Percentiles rank a stretch among this genome's conserved stretches.
These are phyloP conservation scores for Aspergillus thermomutatus DNA, from an alignment of 2,329 filamentous ascomycete species.

Conservation along the genomic window DNA sequence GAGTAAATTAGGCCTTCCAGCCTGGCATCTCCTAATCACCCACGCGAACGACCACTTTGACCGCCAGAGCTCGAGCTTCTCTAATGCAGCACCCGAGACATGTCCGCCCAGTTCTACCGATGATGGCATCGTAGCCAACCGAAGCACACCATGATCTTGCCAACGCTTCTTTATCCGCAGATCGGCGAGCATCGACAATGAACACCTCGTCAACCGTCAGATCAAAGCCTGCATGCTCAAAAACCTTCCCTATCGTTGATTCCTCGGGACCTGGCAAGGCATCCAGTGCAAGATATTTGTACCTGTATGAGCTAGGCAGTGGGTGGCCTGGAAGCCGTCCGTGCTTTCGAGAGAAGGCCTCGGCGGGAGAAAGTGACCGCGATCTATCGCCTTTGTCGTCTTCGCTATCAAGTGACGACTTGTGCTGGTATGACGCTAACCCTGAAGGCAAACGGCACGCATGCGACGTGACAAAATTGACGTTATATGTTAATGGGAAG, in stretches of 20 bases:
- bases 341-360: constrained; percentile 2
- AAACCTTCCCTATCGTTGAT: constrained; percentile 6
- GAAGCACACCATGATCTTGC: constrained; percentile 45
- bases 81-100: constrained; percentile 43
- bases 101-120: constrained; percentile 38
- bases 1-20: too few relatives aligned
- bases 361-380: constrained; percentile 4
- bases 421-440: constrained; percentile 14
- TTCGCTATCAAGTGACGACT: not conserved
- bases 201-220: constrained; percentile 22
- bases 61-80: constrained; percentile 40
- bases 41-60: constrained; percentile 39
- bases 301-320: constrained; percentile 34
- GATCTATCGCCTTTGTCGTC: not conserved
- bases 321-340: constrained; percentile 36
- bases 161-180: constrained; percentile 36
- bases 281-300: constrained; percentile 30
- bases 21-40: constrained; percentile 14
- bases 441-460: constrained; percentile 49
- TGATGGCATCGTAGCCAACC: constrained; percentile 39
- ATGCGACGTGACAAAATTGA: constrained; percentile 54
- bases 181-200: constrained; percentile 36
- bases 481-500: constrained; percentile 48
- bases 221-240: not conserved
- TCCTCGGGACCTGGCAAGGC: constrained; percentile 13